Base-by-base conservation (phyloP, 139 green algal species). In the Parachlorella kessleri region DNA sequence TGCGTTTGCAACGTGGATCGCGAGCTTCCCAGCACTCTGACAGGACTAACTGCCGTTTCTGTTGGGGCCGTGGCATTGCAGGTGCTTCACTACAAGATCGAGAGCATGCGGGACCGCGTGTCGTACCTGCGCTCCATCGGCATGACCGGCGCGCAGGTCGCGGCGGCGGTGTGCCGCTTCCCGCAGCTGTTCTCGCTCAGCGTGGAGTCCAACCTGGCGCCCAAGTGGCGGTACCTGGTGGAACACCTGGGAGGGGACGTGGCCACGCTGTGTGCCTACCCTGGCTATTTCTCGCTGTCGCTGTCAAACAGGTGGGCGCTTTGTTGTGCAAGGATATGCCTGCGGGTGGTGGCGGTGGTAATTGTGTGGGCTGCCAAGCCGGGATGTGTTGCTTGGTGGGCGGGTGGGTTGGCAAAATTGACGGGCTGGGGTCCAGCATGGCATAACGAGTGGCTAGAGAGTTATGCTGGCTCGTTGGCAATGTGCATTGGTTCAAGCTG, bases 201-300 rank as follows among this genome's bases (percentile, higher is more conserved):
- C 33, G 70, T 95, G 30, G 80, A 77, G 9, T 71, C 83, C 75
- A 89, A 85, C 42, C 73, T 95, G 69, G 75, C 33, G 71, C 91
- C 91, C 65, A 95, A 95, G 81, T 96, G 87, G 77, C 73, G 89
- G 7, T 95, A 96, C 75, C 79, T 95, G 28, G 66, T 77, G 3
- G 74, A 81, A 24, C 74, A 94, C 54, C 78, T 95, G 36, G 84
- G 84, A 9, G 89, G 90, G 36, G 54, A 71, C n/a, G 48, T 85
- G n/a, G 42, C 76, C 36, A 86, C 88, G 9, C n/a, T 95, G 2
- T 77, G 76, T 42, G 78, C 55, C 37, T 95, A 88, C 71, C 91
- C 91, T 4, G 91, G 83, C 39, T 95, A 91, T 83, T 95, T 96
- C 78, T 88, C 73, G 70, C 82, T 95, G 5, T 91, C 83, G 9